Evolutionary conservation across 768 basidiomycete species (phyloP), one percentile per base, ranked within the genome.

Genomic region (Kwoniella newhampshirensis): DNA sequence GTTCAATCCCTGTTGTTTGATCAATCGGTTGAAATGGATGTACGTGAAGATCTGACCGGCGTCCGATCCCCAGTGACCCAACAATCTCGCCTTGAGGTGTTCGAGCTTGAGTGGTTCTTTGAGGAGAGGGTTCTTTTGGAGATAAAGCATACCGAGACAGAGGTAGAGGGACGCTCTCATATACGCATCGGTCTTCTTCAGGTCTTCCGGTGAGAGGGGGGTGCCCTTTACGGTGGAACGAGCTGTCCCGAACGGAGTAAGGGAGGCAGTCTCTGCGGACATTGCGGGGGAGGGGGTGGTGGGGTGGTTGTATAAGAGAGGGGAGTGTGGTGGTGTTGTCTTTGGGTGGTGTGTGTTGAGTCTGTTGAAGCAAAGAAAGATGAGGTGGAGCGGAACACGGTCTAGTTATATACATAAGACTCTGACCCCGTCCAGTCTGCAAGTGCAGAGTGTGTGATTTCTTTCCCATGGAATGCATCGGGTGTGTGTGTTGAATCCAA

Each of bases 41-140:
- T 84, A 83, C 36, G 82, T 81, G 61, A 91, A 81, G 57, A 81
- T 75, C 15, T 91, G 82, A 23, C 89, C 91, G 0, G 87, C 37
- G 54, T 63, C 65, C 49, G 26, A 87, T 26, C 87, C 88, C 86
- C 87, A 89, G 68, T 89, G 88, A 2, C 89, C 88, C 17, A 91
- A 81, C 30, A 91, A 81, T 68, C 88, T 83, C 39, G 81, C 80
- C 77, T 92, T 92, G 78, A 93, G 85, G 72, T 90, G 81, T 40
- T 87, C 85, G 26, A 81, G 77, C 17, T 78, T 81, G 18, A 70
- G 51, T 4, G 65, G 65, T 45, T 67, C 66, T 44, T 64, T 59
- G 52, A 67, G 49, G 20, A 67, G 32, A 20, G 63, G 63, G 48
- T 63, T 62, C 52, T 63, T 54, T 40, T 49, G 56, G 17, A 61